Base-by-base conservation (phyloP, 352 stramenopile species). In the Hyaloperonospora arabidopsidis region DNA sequence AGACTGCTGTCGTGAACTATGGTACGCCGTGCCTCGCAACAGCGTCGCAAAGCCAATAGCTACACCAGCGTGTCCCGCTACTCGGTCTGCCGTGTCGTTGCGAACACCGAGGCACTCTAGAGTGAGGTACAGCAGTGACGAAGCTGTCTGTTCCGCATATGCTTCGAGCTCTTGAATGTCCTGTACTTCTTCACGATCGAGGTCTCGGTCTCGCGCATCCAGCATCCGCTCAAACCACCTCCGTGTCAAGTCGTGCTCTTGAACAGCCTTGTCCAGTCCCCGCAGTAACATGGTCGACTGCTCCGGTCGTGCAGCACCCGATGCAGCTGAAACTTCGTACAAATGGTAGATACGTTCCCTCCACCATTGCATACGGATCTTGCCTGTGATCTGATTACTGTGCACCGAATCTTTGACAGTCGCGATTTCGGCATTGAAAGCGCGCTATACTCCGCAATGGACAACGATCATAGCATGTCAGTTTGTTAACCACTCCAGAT, bases 281-380 rank as follows among this genome's bases (percentile, higher is more conserved):
- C 74, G 65, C 17, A 93, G 65, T 25, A 97, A 67, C 35, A 79
- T 55, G 5, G 87, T 90, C 19, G 65, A 68, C 28, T 72, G 61
- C 47, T 61, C 10, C 13, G 56, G 61, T 49, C 57, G 61, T 29
- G 85, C 72, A 4, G 66, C 62, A 29, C 54, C 52, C n/a, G 55
- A 34, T 4, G 43, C n/a, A 13, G 22, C 50, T 13, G 54, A 56
- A 0, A 52, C 23, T 49, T 65, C 65, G 58, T 90, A 93, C 53
- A 94, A 53, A 41, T 82, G 71, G 49, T 80, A 75, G 50, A 95
- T 84, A 7, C 70, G 69, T 46, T 97, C 82, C 17, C 86, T 76
- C 89, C 89, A 97, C 89, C 89, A 97, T 53, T 96, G 88, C 66
- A 96, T 84, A 51, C 89, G 84, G 69, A 97, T 93, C 57, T 87